Evolutionary conservation across 164 flowering plant genomes (phyloP), one percentile per base, ranked within the genome.

Genomic region (Magnolia officinalis): DNA sequence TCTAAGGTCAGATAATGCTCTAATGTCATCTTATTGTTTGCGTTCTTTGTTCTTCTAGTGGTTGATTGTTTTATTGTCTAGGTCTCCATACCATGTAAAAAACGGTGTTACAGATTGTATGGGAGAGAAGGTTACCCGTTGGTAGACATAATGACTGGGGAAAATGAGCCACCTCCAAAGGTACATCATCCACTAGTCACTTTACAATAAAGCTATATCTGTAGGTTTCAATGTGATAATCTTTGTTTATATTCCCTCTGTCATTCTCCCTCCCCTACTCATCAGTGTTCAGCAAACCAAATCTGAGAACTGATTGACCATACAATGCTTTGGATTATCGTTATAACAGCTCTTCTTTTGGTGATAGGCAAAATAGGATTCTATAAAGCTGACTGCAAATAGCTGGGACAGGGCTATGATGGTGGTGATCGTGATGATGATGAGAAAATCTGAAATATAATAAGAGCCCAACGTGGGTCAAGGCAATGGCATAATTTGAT

Each of bases 1-100:
- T 78, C 99, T 69, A 96, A 96, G 99, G 99, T 96, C 78, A 79
- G 83, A 66, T 80, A 64, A 70, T 71, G 65, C 51, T 67, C 7
- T 65, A 67, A 52, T 77, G 31, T 52, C 72, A 52, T 72, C 29
- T 1, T 72, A 37, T 23, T 72, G 21, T 26, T 23, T 67, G 37
- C 37, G 9, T 70, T 72, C 37, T 72, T 74, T 75, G 50, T 37
- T 70, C 24, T 74, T 67, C 55, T 11, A 19, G 71, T 26, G 75
- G 16, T 68, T 72, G 63, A 58, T 59, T 67, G 11, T 52, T 72
- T 71, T 80, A 74, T 79, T 74, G 50, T 50, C 10, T 80, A 96
- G 99, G 99, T 96, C 8, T 96, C 99, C 51, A 96, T 96, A 77
- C 99, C 98, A 71, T 96, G 99, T 87, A 96, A 94, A 82, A 96